Evolutionary conservation across 2,329 filamentous ascomycete species (phyloP).

Genomic region (Alternaria triticimaculans): DNA sequence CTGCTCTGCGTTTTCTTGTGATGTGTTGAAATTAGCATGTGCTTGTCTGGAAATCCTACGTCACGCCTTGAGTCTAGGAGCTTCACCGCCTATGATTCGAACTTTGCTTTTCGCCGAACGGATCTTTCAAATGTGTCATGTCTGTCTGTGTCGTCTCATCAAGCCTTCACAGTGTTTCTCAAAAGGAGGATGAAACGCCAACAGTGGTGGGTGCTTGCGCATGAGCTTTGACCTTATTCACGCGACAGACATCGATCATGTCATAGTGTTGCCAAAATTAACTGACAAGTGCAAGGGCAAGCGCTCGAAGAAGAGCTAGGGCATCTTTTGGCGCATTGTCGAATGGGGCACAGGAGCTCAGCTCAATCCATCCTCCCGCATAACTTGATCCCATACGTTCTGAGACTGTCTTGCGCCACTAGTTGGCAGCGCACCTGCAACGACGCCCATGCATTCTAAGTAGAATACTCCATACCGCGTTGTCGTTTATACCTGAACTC

Average conservation of each 20-base stretch:
- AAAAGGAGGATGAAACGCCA: not conserved
- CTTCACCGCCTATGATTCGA: not conserved
- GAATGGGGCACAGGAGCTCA: not conserved
- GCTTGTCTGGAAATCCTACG: not conserved
- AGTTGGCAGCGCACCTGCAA: not conserved
- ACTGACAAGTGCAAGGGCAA: not conserved
- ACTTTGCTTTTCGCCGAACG: not conserved
- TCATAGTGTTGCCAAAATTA: not conserved
- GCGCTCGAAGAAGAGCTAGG: not conserved
- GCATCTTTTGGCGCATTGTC: not conserved
- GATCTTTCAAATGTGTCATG: not conserved
- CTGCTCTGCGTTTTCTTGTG: conserved; percentile 33
- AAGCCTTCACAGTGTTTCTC: not conserved
- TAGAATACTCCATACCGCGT: not conserved
- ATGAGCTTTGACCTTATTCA: not conserved
- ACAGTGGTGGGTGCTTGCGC: not conserved
- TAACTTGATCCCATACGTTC: not conserved
- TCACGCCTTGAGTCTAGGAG: not conserved
- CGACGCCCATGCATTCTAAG: not conserved
- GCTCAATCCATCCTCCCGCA: not conserved
- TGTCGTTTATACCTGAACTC: not conserved
- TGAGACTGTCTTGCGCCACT: not conserved
- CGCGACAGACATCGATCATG: not conserved
- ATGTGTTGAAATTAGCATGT: not conserved
- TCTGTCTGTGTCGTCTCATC: not conserved